Evolutionary conservation across 768 basidiomycete genomes (phyloP).

Genomic region (Lactarius deliciosus): DNA sequence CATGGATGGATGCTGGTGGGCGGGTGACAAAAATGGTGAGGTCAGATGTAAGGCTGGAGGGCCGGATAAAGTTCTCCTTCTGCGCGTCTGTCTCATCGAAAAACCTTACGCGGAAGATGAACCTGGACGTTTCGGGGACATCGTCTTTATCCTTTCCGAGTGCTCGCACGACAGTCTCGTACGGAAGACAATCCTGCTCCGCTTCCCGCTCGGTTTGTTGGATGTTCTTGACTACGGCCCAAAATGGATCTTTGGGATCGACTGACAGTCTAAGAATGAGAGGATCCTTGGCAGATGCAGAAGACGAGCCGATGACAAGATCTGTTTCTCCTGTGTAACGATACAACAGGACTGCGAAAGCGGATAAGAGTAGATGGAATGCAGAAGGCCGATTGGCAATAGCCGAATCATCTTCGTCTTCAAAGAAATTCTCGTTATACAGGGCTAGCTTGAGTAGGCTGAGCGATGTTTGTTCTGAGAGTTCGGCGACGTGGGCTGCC

Average conservation of each 20-base stretch:
- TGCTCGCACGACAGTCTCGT: slow-evolving; percentile 69
- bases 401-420: slow-evolving; percentile 50
- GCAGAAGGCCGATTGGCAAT: slow-evolving; percentile 61
- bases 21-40: slow-evolving; percentile 86
- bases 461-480: slow-evolving; percentile 73
- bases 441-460: slow-evolving; percentile 81
- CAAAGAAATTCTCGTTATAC: slow-evolving; percentile 56
- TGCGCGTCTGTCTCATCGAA: slow-evolving; percentile 86
- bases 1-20: slow-evolving; percentile 63
- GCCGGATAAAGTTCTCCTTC: slow-evolving; percentile 70
- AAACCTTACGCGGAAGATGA: slow-evolving; percentile 93
- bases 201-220: slow-evolving; percentile 84
- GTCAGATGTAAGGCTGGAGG: slow-evolving; percentile 86
- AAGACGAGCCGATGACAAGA: slow-evolving; percentile 86
- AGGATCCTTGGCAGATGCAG: slow-evolving; percentile 70
- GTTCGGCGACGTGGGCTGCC: slow-evolving; percentile 67
- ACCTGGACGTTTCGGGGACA: slow-evolving; percentile 47
- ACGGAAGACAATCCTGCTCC: slow-evolving; percentile 76
- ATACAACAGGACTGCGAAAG: slow-evolving; percentile 88
- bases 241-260: slow-evolving; percentile 85
- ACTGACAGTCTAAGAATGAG: slow-evolving; percentile 81
- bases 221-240: slow-evolving; percentile 82
- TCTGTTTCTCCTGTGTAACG: slow-evolving; percentile 96
- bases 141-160: slow-evolving; percentile 68
- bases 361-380: slow-evolving; percentile 89